Evolutionary conservation across 164 flowering plant species (phyloP).

Genomic region (Macadamia integrifolia): DNA sequence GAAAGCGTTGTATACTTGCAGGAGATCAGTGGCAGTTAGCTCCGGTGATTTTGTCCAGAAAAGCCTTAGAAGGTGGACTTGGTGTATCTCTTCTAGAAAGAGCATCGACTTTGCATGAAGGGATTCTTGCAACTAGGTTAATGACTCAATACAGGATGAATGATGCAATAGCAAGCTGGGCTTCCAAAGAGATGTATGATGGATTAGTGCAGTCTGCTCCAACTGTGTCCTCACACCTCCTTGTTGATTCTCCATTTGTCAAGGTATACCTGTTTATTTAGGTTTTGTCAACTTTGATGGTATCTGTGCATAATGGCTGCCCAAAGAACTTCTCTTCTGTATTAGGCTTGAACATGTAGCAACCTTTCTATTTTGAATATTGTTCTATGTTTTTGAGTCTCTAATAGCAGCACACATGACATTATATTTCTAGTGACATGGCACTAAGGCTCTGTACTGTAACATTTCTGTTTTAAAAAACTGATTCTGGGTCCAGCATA

Average conservation of each 20-base stretch:
- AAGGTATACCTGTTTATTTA: slow-evolving; percentile 40
- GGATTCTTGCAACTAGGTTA: slow-evolving; percentile 59
- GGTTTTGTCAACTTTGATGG: background rate
- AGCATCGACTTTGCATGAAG: slow-evolving; percentile 62
- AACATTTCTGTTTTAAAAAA: too few species aligned
- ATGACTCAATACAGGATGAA: slow-evolving; percentile 86
- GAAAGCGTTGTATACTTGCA: slow-evolving; percentile 78
- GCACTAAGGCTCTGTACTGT: too few species aligned
- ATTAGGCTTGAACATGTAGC: background rate
- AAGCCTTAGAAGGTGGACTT: slow-evolving; percentile 85
- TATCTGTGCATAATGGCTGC: background rate
- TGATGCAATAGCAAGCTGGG: slow-evolving; percentile 89
- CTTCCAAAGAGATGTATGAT: slow-evolving; percentile 91
- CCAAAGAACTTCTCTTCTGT: background rate
- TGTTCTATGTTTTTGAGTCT: background rate
- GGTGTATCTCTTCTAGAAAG: slow-evolving; percentile 83
- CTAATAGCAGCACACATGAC: background rate
- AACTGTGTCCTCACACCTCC: slow-evolving; percentile 70
- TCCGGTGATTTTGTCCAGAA: slow-evolving; percentile 79
- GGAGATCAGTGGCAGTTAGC: slow-evolving; percentile 92
- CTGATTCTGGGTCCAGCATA: too few species aligned
- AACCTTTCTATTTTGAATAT: background rate
- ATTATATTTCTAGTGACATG: background rate
- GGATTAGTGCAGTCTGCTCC: slow-evolving; percentile 62
- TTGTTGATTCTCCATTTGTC: slow-evolving; percentile 80